These are phyloP conservation scores for Populus deltoides DNA, from an alignment of 345 rosid species.

Conservation along the genomic window DNA sequence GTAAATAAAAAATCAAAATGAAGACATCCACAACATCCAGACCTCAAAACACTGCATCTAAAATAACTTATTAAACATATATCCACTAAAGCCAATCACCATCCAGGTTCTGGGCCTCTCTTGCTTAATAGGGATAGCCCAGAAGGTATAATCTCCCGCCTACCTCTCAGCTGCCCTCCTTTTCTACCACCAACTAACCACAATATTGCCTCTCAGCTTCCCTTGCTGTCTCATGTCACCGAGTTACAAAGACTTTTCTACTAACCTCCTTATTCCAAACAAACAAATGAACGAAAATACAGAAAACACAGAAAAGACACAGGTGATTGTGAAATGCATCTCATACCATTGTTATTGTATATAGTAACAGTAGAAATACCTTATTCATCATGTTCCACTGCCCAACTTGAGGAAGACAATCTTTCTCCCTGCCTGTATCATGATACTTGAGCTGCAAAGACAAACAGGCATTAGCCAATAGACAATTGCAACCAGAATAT, in stretches of 20 bases:
- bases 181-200: not conserved
- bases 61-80: not conserved
- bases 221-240: not conserved
- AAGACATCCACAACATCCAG: not conserved
- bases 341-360: not conserved
- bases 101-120: not conserved
- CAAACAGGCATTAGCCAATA: slow-evolving; percentile 5
- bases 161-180: not conserved
- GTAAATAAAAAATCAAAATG: not conserved
- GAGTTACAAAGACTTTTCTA: not conserved
- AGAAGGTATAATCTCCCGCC: not conserved
- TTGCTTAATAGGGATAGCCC: not conserved
- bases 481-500: not conserved
- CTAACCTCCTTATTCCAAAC: not conserved
- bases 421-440: slow-evolving; percentile 82
- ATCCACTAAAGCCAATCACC: not conserved
- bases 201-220: not conserved
- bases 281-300: not conserved
- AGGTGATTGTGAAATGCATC: not conserved
- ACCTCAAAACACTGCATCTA: not conserved
- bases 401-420: slow-evolving; percentile 89
- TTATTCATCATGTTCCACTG: slow-evolving; percentile 99
- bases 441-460: slow-evolving; percentile 83
- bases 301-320: not conserved
- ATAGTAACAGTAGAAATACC: slow-evolving; percentile 34